These are phyloP conservation scores for Podospora anserina DNA, from an alignment of 495 filamentous ascomycete species.

Conservation along the genomic window DNA sequence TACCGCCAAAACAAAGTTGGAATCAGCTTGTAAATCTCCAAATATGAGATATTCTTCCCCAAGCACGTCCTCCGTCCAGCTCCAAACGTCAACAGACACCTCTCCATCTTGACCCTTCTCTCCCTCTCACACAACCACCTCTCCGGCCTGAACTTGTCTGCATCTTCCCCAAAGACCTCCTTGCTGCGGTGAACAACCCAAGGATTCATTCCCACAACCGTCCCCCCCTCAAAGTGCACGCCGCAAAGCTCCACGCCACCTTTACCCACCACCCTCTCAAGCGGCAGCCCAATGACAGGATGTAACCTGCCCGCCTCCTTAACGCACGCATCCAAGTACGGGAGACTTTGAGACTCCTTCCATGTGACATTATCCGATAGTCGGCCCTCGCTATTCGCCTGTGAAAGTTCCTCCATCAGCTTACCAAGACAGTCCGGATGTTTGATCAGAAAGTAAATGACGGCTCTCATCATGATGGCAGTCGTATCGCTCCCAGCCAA, in stretches of 20 bases:
- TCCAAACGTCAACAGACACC: constrained; percentile 29
- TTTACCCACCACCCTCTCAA: constrained; percentile 41
- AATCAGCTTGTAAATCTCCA: constrained; percentile 49
- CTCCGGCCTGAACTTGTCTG: constrained; percentile 48
- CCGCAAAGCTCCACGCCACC: constrained; percentile 50
- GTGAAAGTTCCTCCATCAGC: constrained; percentile 54
- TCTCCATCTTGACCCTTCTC: constrained; percentile 35
- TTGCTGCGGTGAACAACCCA: constrained; percentile 38
- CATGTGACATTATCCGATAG: constrained; percentile 33
- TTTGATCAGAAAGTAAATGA: constrained; percentile 52
- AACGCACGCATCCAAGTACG: constrained; percentile 49
- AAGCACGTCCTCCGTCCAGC: constrained; percentile 38
- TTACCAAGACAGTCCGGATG: constrained; percentile 46
- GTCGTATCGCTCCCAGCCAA: constrained; percentile 64
- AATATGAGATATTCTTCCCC: constrained; percentile 37
- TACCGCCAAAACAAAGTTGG: constrained; percentile 18
- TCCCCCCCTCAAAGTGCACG: constrained; percentile 45
- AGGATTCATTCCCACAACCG: constrained; percentile 44
- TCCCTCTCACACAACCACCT: constrained; percentile 48
- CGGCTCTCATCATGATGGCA: constrained; percentile 54
- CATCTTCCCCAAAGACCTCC: constrained; percentile 39
- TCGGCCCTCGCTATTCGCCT: constrained; percentile 28
- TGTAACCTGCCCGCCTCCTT: constrained; percentile 53
- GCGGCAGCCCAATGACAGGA: constrained; percentile 26
- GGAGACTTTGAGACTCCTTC: constrained; percentile 40